Conservation (phyloP, 495 filamentous ascomycete genomes). For the Aspergillus ellipticus region DNA sequence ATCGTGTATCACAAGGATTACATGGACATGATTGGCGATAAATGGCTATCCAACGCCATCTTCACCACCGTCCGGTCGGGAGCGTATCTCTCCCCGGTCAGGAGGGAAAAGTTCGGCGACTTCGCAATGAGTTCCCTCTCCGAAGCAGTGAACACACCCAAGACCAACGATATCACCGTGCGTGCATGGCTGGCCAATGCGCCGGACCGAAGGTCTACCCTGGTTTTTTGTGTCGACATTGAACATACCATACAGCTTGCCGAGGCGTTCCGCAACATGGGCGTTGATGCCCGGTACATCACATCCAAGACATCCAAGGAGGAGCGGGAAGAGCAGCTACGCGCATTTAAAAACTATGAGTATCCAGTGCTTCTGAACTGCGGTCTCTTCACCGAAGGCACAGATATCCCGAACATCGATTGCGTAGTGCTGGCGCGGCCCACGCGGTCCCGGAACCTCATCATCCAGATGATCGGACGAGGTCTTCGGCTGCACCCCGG, state of each 20-base stretch:
- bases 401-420: constrained; percentile 96
- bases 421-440: constrained; percentile 86
- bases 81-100: constrained; percentile 69
- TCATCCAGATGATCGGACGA: constrained; percentile 97
- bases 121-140: constrained; percentile 73
- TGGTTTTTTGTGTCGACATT: constrained; percentile 91
- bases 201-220: constrained; percentile 67
- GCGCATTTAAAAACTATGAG: constrained; percentile 68
- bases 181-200: constrained; percentile 81
- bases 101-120: constrained; percentile 64
- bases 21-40: constrained; percentile 91
- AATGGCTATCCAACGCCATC: constrained; percentile 76
- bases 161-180: constrained; percentile 76
- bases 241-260: constrained; percentile 73
- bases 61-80: constrained; percentile 90
- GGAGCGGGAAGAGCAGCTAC: constrained; percentile 62
- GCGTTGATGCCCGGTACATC: constrained; percentile 79
- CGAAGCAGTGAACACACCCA: constrained; percentile 70
- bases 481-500: constrained; percentile 77
- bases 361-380: constrained; percentile 92
- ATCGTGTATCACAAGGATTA: constrained; percentile 98
- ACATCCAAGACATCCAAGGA: constrained; percentile 69
- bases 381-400: constrained; percentile 94
- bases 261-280: constrained; percentile 65
- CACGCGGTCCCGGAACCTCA: constrained; percentile 82